These are phyloP conservation scores for Tolypocladium guangdongense DNA, from an alignment of 2,329 filamentous ascomycete species.

Conservation along the genomic window DNA sequence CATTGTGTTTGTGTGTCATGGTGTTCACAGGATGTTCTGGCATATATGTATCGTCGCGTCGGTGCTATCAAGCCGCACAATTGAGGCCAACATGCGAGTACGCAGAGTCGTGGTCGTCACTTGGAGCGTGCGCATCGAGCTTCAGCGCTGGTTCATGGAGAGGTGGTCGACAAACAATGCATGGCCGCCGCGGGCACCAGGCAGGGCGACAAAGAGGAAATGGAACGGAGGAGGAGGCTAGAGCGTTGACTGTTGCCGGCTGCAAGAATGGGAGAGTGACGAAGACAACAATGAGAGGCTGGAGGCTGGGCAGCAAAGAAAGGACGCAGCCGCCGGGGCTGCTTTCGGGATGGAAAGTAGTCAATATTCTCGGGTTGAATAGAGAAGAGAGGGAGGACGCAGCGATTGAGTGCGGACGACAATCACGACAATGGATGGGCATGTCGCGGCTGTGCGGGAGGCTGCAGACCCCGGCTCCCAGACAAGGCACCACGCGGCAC, in stretches of 20 bases:
- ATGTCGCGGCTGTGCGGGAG: background rate
- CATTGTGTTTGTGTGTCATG: conserved; percentile 7
- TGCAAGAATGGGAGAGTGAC: background rate
- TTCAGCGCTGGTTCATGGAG: background rate
- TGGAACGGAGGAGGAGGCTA: background rate
- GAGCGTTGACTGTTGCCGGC: background rate
- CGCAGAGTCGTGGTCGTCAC: no score
- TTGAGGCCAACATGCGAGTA: background rate
- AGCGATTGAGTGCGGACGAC: background rate
- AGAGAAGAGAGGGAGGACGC: background rate
- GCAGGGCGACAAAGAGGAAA: background rate
- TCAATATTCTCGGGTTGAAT: background rate
- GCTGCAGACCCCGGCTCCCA: background rate
- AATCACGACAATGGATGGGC: conserved; percentile 4
- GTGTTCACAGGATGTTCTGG: conserved; percentile 3
- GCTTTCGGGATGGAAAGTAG: background rate
- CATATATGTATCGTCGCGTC: background rate
- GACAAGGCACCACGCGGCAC: background rate
- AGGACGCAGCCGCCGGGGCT: background rate
- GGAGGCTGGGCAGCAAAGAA: background rate
- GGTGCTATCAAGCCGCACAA: background rate
- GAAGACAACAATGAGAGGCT: background rate
- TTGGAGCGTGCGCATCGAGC: background rate
- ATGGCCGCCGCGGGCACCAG: background rate
- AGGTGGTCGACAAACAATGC: background rate